Percentiles rank a stretch among this genome's conserved stretches.
Conservation (phyloP, 2,329 filamentous ascomycete genomes). For the Colletotrichum horii region DNA sequence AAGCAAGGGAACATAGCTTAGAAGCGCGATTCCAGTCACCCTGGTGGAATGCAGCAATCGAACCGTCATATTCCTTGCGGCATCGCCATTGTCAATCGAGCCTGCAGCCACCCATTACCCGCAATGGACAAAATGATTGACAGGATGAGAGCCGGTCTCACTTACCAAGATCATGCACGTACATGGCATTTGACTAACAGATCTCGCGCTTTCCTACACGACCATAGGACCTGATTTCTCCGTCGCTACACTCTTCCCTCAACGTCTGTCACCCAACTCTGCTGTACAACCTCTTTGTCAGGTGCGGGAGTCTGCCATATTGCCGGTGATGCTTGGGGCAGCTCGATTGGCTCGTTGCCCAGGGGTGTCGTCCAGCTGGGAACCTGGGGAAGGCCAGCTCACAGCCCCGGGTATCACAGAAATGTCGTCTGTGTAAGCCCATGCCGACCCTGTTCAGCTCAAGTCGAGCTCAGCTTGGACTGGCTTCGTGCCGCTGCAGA, state of each 20-base stretch:
- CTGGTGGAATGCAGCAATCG: background rate
- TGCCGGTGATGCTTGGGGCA: background rate
- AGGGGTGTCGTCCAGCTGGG: background rate
- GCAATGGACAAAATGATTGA: background rate
- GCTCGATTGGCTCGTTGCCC: background rate
- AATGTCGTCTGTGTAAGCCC: background rate
- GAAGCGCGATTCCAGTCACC: background rate
- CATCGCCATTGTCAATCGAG: background rate
- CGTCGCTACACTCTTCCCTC: background rate
- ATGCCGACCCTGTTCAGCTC: background rate
- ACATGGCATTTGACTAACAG: background rate
- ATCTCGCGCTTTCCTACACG: constrained; percentile 1
- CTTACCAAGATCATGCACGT: constrained; percentile 20
- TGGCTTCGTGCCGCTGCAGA: background rate
- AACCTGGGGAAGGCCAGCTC: background rate
- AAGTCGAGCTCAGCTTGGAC: background rate
- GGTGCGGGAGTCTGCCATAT: background rate
- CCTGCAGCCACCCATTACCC: background rate
- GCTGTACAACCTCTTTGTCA: background rate
- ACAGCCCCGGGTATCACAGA: background rate
- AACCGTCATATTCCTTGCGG: background rate
- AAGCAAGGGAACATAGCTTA: background rate
- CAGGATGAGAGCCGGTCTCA: background rate
- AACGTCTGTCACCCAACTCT: background rate
- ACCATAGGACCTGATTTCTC: background rate